phyloP scores from a whole-genome alignment of 768 basidiomycete species.

The Amylocystis lapponica region DNA sequence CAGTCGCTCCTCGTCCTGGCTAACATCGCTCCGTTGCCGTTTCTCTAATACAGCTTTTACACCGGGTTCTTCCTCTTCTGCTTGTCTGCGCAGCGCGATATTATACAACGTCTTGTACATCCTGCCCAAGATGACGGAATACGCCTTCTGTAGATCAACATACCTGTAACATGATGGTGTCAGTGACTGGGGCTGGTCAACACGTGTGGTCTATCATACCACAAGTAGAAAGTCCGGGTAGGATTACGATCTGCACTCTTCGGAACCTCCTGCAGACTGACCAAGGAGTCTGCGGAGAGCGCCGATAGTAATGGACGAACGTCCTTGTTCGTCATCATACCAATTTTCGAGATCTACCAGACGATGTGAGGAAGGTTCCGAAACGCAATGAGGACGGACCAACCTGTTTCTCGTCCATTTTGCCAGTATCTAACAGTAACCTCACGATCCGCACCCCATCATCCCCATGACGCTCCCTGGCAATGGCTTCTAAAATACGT shows the following conservation, averaged over 20 bases:
- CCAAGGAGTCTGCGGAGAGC: conserved; percentile 73
- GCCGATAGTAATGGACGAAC: conserved; percentile 75
- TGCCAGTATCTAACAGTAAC: conserved; percentile 73
- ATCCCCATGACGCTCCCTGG: conserved; percentile 77
- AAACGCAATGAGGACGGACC: background rate
- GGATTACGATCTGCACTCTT: conserved; percentile 88
- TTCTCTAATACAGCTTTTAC: conserved; percentile 76
- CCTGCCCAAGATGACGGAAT: conserved; percentile 66
- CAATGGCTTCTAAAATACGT: conserved; percentile 69
- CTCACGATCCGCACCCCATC: conserved; percentile 80
- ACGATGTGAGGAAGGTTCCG: background rate
- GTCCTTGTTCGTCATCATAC: conserved; percentile 89
- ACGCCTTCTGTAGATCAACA: conserved; percentile 81
- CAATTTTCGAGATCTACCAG: conserved; percentile 79
- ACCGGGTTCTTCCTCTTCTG: conserved; percentile 63
- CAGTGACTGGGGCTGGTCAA: background rate
- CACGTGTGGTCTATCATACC: conserved; percentile 40
- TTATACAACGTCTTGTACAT: conserved; percentile 92
- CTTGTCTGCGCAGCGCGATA: conserved; percentile 63
- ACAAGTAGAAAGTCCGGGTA: conserved; percentile 84
- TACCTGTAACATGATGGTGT: conserved; percentile 49
- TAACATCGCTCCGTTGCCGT: conserved; percentile 78
- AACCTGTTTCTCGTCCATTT: conserved; percentile 94
- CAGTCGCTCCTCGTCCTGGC: conserved; percentile 63
- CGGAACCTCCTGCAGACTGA: conserved; percentile 91